Evolutionary conservation across 2,329 filamentous ascomycete species (phyloP).

Genomic region (Talaromyces verruculosus): DNA sequence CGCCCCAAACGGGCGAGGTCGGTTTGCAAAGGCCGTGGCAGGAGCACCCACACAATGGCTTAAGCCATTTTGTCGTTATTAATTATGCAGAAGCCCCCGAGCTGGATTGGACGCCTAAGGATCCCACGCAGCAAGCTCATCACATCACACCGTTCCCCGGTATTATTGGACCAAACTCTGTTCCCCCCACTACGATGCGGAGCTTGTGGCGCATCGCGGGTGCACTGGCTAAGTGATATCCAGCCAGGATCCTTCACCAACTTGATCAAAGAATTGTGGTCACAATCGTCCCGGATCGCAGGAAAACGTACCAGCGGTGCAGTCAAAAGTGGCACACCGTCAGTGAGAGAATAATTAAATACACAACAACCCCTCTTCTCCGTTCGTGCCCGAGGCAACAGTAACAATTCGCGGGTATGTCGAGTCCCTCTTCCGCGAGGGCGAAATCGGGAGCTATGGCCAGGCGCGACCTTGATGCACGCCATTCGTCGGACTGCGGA

Average conservation of each 20-base stretch:
- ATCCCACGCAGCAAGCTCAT: constrained; percentile 20
- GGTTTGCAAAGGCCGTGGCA: background rate
- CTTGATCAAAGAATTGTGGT: background rate
- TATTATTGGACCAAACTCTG: constrained; percentile 17
- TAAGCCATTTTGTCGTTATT: constrained; percentile 13
- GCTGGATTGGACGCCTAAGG: constrained; percentile 9
- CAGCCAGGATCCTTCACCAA: constrained; percentile 6
- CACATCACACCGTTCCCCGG: constrained; percentile 21
- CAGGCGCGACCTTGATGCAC: constrained; percentile 14
- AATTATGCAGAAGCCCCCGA: constrained; percentile 5
- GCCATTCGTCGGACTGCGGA: constrained; percentile 21
- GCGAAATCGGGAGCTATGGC: constrained; percentile 20
- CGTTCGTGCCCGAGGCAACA: background rate
- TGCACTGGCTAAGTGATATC: constrained; percentile 6
- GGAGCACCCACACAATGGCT: background rate
- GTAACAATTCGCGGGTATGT: background rate
- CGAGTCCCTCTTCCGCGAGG: background rate
- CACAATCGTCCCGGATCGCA: background rate
- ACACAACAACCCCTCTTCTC: background rate
- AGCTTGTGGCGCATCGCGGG: constrained; percentile 17
- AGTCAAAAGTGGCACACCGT: background rate
- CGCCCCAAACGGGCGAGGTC: background rate
- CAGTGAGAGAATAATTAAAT: background rate
- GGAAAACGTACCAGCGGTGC: background rate
- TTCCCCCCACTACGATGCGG: constrained; percentile 17